phyloP scores from a whole-genome alignment of 768 basidiomycete genomes.

The Pisolithus tinctorius region DNA sequence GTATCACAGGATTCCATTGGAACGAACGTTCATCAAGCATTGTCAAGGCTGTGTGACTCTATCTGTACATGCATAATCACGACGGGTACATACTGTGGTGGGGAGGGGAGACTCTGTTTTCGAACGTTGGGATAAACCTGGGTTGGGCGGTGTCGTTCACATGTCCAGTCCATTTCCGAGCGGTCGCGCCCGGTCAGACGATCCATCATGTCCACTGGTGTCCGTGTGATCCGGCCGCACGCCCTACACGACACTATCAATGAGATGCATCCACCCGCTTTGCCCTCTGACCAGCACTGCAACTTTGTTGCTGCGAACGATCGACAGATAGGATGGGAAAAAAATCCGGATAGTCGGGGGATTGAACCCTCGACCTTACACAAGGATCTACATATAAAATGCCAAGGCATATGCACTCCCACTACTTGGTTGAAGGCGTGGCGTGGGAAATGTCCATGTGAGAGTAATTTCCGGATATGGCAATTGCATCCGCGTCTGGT shows the following conservation, averaged over 20 bases:
- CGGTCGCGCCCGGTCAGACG: no score
- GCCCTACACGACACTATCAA: no score
- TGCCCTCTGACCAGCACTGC: neutral
- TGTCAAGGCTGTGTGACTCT: no score
- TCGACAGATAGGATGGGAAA: neutral
- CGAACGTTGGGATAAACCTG: no score
- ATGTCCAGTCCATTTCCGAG: no score
- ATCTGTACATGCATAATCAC: neutral
- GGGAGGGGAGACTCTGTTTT: no score
- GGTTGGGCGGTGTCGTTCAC: no score
- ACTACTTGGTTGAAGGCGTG: conserved; percentile 7
- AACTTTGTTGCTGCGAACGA: neutral
- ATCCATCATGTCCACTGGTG: no score
- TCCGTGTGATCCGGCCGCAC: no score
- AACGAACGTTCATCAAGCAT: neutral
- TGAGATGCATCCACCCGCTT: no score
- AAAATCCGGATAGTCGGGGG: conserved; percentile 24
- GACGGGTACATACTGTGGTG: no score
- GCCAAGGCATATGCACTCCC: conserved; percentile 29
- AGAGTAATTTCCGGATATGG: neutral
- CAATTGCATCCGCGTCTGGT: neutral
- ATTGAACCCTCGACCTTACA: conserved; percentile 29
- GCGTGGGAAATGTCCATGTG: neutral
- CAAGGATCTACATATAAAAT: conserved; percentile 3
- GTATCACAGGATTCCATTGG: neutral